Evolutionary conservation across 768 basidiomycete species (phyloP).

Genomic region (Psilocybe cubensis): DNA sequence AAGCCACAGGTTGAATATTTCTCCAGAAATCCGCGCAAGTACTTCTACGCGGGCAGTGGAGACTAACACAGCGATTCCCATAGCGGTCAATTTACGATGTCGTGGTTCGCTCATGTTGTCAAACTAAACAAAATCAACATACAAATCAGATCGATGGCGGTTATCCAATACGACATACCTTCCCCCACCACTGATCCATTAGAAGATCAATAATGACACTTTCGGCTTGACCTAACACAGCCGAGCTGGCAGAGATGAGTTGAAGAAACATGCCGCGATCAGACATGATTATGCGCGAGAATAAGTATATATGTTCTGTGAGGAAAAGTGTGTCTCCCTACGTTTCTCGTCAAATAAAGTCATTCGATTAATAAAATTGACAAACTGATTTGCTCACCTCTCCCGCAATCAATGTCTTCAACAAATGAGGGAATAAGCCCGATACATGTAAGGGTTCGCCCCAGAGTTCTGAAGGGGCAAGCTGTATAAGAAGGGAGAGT

Average conservation of each 20-base stretch:
- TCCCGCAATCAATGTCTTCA: conserved; percentile 64
- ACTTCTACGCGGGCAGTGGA: conserved; percentile 77
- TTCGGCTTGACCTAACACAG: conserved; percentile 49
- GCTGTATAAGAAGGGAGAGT: conserved; percentile 63
- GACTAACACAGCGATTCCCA: conserved; percentile 79
- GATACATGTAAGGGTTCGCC: conserved; percentile 74
- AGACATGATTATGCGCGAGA: conserved; percentile 73
- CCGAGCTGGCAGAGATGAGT: conserved; percentile 67
- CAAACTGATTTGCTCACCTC: conserved; percentile 57
- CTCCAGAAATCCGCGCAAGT: conserved; percentile 68
- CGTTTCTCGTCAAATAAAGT: conserved; percentile 3
- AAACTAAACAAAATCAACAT: conserved; percentile 52
- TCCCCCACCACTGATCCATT: conserved; percentile 83
- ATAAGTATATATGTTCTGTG: conserved; percentile 72
- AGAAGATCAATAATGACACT: conserved; percentile 63
- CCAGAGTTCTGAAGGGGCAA: conserved; percentile 68
- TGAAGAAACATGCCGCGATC: conserved; percentile 72
- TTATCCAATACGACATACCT: conserved; percentile 47
- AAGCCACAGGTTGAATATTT: conserved; percentile 86
- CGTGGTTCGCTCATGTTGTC: conserved; percentile 90
- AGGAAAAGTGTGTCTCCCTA: conserved; percentile 50
- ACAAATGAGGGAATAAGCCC: conserved; percentile 67
- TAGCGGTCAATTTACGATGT: conserved; percentile 81
- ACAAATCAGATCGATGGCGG: not conserved
- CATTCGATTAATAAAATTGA: not conserved